These are phyloP conservation scores for Aspergillus fumigatiaffinis DNA, from an alignment of 2,329 filamentous ascomycete genomes.

Conservation along the genomic window DNA sequence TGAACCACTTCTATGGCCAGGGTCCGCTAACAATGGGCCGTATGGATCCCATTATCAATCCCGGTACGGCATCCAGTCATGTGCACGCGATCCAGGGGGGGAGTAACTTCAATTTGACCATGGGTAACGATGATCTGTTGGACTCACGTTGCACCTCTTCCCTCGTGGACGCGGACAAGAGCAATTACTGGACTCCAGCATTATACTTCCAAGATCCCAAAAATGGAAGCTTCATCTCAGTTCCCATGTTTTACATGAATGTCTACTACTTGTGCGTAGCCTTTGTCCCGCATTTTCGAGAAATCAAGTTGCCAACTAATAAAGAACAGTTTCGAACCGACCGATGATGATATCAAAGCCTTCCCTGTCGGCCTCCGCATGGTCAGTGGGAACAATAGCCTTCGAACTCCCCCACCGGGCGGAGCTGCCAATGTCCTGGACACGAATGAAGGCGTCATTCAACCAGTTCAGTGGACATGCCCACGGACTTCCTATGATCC, in stretches of 20 bases:
- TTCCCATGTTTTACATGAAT: conserved; percentile 47
- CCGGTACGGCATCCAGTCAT: conserved; percentile 57
- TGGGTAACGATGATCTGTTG: conserved; percentile 58
- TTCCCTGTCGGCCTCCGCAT: conserved; percentile 71
- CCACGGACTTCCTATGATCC: conserved; percentile 8
- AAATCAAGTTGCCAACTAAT: not conserved
- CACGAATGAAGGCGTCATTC: conserved; percentile 8
- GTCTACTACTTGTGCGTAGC: conserved; percentile 67
- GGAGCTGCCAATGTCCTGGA: conserved; percentile 40
- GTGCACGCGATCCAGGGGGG: conserved; percentile 71
- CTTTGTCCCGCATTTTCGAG: no score
- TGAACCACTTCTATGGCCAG: conserved; percentile 15
- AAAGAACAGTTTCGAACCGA: conserved; percentile 11
- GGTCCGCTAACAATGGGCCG: conserved; percentile 9
- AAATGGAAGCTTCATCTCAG: conserved; percentile 61
- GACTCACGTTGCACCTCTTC: conserved; percentile 68
- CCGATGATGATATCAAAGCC: conserved; percentile 60
- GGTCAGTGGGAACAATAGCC: conserved; percentile 56
- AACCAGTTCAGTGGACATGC: conserved; percentile 16
- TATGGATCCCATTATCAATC: conserved; percentile 63
- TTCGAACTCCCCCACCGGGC: conserved; percentile 40
- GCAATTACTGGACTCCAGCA: conserved; percentile 73
- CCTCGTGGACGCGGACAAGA: conserved; percentile 63
- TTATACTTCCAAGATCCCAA: conserved; percentile 62
- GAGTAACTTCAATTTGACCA: conserved; percentile 61